These are phyloP conservation scores for Tillandsia fasciculata DNA, from an alignment of 176 grass and related monocot species.

Conservation along the genomic window DNA sequence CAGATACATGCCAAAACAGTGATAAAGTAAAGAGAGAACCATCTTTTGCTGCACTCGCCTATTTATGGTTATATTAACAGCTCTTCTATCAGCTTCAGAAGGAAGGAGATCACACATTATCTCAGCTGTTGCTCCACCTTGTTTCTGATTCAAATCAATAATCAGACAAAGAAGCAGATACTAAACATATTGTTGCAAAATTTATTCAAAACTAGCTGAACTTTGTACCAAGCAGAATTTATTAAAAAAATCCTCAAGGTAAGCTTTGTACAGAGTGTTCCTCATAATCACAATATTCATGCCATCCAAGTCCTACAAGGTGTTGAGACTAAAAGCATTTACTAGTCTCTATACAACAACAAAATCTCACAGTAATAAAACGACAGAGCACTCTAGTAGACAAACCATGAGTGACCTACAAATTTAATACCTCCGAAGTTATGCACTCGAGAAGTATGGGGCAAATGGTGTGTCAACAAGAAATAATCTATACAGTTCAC, in stretches of 20 bases:
- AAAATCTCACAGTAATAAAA: neutral
- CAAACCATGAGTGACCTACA: neutral
- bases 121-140: slow-evolving; percentile 91
- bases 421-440: slow-evolving; percentile 74
- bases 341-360: neutral
- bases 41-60: slow-evolving; percentile 28
- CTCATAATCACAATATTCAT: slow-evolving; percentile 99
- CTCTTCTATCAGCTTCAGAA: slow-evolving; percentile 96
- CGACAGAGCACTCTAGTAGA: neutral
- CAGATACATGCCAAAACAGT: neutral
- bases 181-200: slow-evolving; percentile 9
- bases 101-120: slow-evolving; percentile 96
- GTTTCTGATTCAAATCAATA: slow-evolving; percentile 54
- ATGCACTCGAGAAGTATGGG: slow-evolving; percentile 98
- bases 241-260: slow-evolving; percentile 86
- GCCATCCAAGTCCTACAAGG: slow-evolving; percentile 92
- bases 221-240: slow-evolving; percentile 78
- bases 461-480: slow-evolving; percentile 88
- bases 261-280: slow-evolving; percentile 99
- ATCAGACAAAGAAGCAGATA: slow-evolving; percentile 13
- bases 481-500: slow-evolving; percentile 98
- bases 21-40: neutral
- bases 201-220: neutral
- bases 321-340: slow-evolving; percentile 12
- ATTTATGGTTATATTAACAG: slow-evolving; percentile 98